Conservation (phyloP, 2,329 filamentous ascomycete genomes). For the Aspergillus sp. region DNA sequence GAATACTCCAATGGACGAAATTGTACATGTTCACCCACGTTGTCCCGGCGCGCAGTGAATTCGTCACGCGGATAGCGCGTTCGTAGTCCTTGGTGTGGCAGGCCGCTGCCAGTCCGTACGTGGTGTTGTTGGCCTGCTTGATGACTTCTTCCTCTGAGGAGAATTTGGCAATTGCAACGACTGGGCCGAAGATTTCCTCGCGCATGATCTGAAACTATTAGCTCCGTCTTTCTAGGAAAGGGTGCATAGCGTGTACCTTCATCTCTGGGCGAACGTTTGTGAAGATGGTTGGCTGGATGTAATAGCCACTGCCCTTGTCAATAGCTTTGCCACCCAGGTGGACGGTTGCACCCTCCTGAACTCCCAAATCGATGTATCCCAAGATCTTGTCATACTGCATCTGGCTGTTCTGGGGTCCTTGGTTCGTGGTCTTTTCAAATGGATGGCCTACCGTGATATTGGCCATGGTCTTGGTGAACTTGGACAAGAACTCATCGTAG, state of each 20-base stretch:
- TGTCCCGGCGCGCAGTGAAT: constrained; percentile 57
- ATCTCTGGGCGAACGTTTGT: constrained; percentile 70
- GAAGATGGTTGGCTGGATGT: constrained; percentile 88
- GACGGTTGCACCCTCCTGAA: constrained; percentile 64
- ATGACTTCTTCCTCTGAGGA: constrained; percentile 72
- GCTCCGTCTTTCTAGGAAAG: accelerated
- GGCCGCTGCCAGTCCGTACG: constrained; percentile 74
- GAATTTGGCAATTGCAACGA: constrained; percentile 73
- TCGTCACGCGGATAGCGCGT: constrained; percentile 72
- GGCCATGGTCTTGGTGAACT: constrained; percentile 67
- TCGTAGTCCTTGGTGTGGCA: constrained; percentile 76
- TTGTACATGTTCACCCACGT: constrained; percentile 69
- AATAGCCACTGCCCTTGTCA: constrained; percentile 70
- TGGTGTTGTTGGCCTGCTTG: constrained; percentile 68
- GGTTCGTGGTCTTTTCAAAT: constrained; percentile 76
- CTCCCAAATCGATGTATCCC: constrained; percentile 69
- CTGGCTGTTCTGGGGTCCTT: constrained; percentile 82
- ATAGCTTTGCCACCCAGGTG: constrained; percentile 67
- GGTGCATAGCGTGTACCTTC: constrained; percentile 33
- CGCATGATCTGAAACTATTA: constrained; percentile 57
- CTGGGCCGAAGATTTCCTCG: constrained; percentile 82
- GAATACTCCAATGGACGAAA: constrained; percentile 48
- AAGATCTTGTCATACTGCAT: constrained; percentile 88
- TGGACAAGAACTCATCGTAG: constrained; percentile 76
- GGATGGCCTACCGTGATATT: constrained; percentile 81